Evolutionary conservation across 768 basidiomycete species (phyloP), one percentile per base, ranked within the genome.

Genomic region (Myochromella boudieri): DNA sequence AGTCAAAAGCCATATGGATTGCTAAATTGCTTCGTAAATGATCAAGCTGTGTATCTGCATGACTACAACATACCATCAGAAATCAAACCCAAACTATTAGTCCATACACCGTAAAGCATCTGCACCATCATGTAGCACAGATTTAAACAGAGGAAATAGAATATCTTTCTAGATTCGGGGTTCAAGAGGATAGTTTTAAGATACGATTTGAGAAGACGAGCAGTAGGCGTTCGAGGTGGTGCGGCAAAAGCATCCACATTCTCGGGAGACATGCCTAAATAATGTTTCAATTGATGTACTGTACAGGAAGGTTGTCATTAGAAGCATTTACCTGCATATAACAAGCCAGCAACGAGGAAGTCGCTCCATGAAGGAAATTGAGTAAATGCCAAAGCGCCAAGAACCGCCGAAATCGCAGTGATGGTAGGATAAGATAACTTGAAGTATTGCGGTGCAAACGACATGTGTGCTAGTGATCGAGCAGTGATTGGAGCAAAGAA

Each of bases 1-100:
- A 98, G 68, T 99, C 97, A 57, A 99, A 99, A 9, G 93, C 91
- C 97, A 98, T 99, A 61, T 99, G 97, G 28, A 99, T 98, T 17
- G 97, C 95, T 98, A 54, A 27, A 26, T 29, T 24, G 6, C 45
- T 42, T 54, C 45, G 18, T 46, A 15, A 40, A 28, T 6, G n/a
- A 50, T 37, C 46, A 40, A n/a, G 24, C 25, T 31, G 6, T 24
- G 15, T 25, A 7, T 44, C 42, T 17, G 6, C 52, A 40, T 48
- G 7, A 21, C 15, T 18, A 21, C 6, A 22, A 52, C 61, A 37
- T 50, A 95, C 95, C 95, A 62, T 99, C 97, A 8, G 94, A 97
- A 47, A 99, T 98, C 27, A 99, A 71, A 5, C 97, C 97, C 37
- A 99, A 67, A 56, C 90, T 93, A 59, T 99, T 99, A 33, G 97